Evolutionary conservation across 2,329 filamentous ascomycete species (phyloP).

Genomic region (Neofusicoccum kwambonambiense): DNA sequence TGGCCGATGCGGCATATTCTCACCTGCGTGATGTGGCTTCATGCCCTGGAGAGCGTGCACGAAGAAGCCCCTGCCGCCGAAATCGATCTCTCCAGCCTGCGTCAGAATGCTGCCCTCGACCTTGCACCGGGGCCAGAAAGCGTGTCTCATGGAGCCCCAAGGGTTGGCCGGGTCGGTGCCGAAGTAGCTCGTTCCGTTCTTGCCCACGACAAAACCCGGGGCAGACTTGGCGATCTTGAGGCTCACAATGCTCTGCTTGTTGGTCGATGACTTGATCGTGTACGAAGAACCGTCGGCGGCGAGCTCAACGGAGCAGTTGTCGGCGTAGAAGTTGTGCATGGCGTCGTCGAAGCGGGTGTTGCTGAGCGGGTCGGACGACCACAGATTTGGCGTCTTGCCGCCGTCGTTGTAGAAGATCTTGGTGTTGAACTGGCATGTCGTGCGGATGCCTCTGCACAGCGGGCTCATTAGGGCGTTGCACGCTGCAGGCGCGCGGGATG

Average conservation of each 20-base stretch:
- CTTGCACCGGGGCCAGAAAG: conserved; percentile 87
- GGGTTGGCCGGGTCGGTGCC: conserved; percentile 83
- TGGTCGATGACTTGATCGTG: conserved; percentile 85
- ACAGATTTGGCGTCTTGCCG: conserved; percentile 70
- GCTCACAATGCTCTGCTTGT: conserved; percentile 79
- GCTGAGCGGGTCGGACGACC: conserved; percentile 76
- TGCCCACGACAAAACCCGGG: conserved; percentile 82
- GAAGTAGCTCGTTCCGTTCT: conserved; percentile 78
- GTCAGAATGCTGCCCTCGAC: conserved; percentile 83
- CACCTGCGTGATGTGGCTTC: conserved; percentile 95
- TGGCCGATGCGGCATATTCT: conserved; percentile 23
- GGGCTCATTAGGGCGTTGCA: conserved; percentile 8
- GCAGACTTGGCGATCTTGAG: conserved; percentile 73
- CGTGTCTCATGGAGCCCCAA: conserved; percentile 90
- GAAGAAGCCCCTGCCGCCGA: conserved; percentile 77
- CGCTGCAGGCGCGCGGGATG: neutral
- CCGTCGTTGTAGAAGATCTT: conserved; percentile 82
- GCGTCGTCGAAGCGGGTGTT: conserved; percentile 84
- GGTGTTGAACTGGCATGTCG: conserved; percentile 88
- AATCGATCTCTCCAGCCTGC: conserved; percentile 74
- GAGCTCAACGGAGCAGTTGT: conserved; percentile 80
- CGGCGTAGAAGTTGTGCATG: conserved; percentile 79
- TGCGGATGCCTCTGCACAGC: conserved; percentile 72
- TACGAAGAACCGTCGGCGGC: conserved; percentile 81
- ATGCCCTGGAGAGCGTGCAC: conserved; percentile 90